phyloP scores from a whole-genome alignment of 495 filamentous ascomycete species.

The Acidomyces sp. region DNA sequence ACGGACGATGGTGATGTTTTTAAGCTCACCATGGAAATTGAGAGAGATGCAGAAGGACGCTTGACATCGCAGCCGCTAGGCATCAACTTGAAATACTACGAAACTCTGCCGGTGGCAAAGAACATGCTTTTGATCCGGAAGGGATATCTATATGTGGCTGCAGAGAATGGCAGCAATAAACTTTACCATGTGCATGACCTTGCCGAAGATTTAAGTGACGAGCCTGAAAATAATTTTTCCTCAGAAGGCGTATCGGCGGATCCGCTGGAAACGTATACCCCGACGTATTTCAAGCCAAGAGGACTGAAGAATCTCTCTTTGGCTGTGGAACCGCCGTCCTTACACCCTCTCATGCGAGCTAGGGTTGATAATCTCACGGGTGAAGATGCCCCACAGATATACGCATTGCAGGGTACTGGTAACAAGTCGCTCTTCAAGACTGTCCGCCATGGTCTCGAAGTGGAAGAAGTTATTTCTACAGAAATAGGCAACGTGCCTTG shows the following conservation, averaged over 20 bases:
- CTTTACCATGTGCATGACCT: slow-evolving; percentile 97
- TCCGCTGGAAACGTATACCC: slow-evolving; percentile 52
- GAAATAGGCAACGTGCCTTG: slow-evolving; percentile 67
- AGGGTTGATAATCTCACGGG: slow-evolving; percentile 77
- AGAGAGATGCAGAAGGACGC: slow-evolving; percentile 64
- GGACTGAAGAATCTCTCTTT: slow-evolving; percentile 68
- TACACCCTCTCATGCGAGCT: slow-evolving; percentile 84
- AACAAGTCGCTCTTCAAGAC: slow-evolving; percentile 81
- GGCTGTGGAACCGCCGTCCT: slow-evolving; percentile 71
- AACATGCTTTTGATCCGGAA: slow-evolving; percentile 87
- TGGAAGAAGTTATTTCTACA: slow-evolving; percentile 86
- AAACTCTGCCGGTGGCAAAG: slow-evolving; percentile 79
- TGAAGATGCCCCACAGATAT: slow-evolving; percentile 94
- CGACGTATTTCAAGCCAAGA: slow-evolving; percentile 74
- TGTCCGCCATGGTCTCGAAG: slow-evolving; percentile 81
- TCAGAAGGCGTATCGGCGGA: slow-evolving; percentile 24
- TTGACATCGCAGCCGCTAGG: slow-evolving; percentile 65
- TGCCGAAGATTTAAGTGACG: slow-evolving; percentile 86
- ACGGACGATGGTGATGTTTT: slow-evolving; percentile 94
- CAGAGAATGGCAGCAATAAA: slow-evolving; percentile 82
- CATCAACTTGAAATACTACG: slow-evolving; percentile 94
- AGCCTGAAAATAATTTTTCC: slow-evolving; percentile 15
- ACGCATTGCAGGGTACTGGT: slow-evolving; percentile 76
- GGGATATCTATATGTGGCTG: slow-evolving; percentile 86
- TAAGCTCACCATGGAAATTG: slow-evolving; percentile 87